A percentile compares a stretch with the other conserved stretches of the same genome.
These are phyloP conservation scores for Sclerotinia nivalis DNA, from an alignment of 2,329 filamentous ascomycete species.

Conservation along the genomic window DNA sequence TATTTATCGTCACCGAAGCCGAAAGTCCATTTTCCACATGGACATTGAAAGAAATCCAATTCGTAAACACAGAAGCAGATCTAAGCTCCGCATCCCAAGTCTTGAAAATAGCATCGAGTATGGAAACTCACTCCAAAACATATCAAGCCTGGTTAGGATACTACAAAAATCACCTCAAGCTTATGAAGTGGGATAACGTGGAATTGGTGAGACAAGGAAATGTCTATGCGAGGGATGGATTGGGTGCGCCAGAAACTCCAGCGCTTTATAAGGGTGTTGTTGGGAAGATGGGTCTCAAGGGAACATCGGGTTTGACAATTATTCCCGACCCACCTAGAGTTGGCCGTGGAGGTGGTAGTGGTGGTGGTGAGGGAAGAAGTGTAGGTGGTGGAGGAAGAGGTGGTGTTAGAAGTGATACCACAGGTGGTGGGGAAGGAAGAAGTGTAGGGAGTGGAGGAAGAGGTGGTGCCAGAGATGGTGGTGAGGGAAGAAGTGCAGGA, in stretches of 20 bases:
- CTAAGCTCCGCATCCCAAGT: conserved; percentile 48
- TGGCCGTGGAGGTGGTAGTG: conserved; percentile 29
- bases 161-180: conserved; percentile 54
- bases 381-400: conserved; percentile 25
- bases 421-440: conserved; percentile 21
- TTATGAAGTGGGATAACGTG: conserved; percentile 41
- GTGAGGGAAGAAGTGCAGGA: background rate
- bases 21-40: conserved; percentile 56
- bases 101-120: conserved; percentile 43
- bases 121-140: conserved; percentile 51
- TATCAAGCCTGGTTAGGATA: conserved; percentile 59
- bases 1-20: conserved; percentile 60
- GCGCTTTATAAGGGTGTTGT: conserved; percentile 50
- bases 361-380: conserved; percentile 24
- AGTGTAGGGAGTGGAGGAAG: background rate
- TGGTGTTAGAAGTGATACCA: conserved; percentile 23
- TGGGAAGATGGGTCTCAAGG: conserved; percentile 59
- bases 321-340: conserved; percentile 47
- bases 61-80: conserved; percentile 50
- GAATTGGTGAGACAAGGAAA: conserved; percentile 54
- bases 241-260: conserved; percentile 52
- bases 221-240: conserved; percentile 49
- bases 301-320: conserved; percentile 51
- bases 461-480: background rate
- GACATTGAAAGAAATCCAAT: conserved; percentile 55